Evolutionary conservation across 805 yeast genomes (phyloP).

Genomic region (Scheffersomyces ergatensis): DNA sequence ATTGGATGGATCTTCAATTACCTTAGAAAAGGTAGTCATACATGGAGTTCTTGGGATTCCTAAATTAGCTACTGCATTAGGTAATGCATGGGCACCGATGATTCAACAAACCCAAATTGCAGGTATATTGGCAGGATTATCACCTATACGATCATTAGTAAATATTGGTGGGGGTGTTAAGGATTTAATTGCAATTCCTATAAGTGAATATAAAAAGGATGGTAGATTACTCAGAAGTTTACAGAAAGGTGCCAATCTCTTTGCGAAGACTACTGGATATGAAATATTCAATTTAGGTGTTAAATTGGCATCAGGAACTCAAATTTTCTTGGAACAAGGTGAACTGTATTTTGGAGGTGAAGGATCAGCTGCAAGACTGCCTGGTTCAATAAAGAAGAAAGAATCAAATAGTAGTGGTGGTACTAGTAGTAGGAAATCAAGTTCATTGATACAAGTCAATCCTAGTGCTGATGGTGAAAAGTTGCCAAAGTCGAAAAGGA

Average conservation of each 20-base stretch:
- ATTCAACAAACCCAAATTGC: conserved; percentile 76
- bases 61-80: conserved; percentile 52
- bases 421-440: neutral
- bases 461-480: conserved; percentile 3
- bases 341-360: conserved; percentile 78
- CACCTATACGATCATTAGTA: conserved; percentile 75
- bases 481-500: neutral
- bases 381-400: conserved; percentile 5
- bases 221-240: conserved; percentile 67
- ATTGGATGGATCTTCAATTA: conserved; percentile 79
- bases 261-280: conserved; percentile 75
- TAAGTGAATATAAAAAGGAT: conserved; percentile 71
- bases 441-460: neutral
- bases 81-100: conserved; percentile 84
- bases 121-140: conserved; percentile 79
- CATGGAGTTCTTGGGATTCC: conserved; percentile 80
- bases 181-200: conserved; percentile 70
- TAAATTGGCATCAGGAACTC: conserved; percentile 85
- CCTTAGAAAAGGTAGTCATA: conserved; percentile 56
- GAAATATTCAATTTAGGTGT: conserved; percentile 82
- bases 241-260: conserved; percentile 70
- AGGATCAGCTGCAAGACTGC: conserved; percentile 52
- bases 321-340: conserved; percentile 71
- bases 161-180: conserved; percentile 77
- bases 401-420: conserved; percentile 4